Conservation (phyloP, 345 rosid species). For the Populus alba region DNA sequence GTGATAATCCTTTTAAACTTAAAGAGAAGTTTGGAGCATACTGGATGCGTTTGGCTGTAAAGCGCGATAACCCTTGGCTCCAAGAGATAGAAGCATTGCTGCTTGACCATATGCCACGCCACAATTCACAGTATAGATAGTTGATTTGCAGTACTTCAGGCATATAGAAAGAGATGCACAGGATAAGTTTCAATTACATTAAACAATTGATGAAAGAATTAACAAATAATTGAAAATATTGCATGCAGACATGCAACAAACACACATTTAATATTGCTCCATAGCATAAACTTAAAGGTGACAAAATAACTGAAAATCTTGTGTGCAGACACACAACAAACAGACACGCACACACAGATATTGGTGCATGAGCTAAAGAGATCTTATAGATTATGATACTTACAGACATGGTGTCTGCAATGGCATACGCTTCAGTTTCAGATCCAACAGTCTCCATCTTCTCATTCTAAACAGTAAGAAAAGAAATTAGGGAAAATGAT, state of each 20-base stretch:
- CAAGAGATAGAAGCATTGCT: slow-evolving; percentile 85
- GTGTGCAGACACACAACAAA: not conserved
- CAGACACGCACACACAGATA: too few relatives aligned
- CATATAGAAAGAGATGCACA: slow-evolving; percentile 8
- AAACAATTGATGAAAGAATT: not conserved
- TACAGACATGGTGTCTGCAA: slow-evolving; percentile 77
- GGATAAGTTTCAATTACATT: slow-evolving; percentile 12
- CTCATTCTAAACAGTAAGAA: slow-evolving; percentile 53
- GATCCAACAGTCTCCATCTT: slow-evolving; percentile 84
- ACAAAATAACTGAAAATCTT: not conserved
- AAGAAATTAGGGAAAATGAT: not conserved
- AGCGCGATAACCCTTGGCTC: slow-evolving; percentile 74
- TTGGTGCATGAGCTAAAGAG: not conserved
- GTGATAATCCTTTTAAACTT: not conserved
- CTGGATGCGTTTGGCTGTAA: slow-evolving; percentile 72
- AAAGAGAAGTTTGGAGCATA: slow-evolving; percentile 34
- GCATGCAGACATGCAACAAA: not conserved
- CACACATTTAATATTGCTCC: not conserved
- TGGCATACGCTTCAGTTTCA: slow-evolving; percentile 89
- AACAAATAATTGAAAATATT: not conserved
- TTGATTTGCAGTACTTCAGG: slow-evolving; percentile 62
- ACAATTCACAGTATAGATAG: slow-evolving; percentile 69
- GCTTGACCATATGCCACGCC: slow-evolving; percentile 96
- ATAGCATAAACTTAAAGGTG: not conserved
- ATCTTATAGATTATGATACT: slow-evolving; percentile 31